A percentile compares a stretch with the other conserved stretches of the same genome.
phyloP scores from a whole-genome alignment of 805 yeast genomes.

The Saccharomycopsis malanga region DNA sequence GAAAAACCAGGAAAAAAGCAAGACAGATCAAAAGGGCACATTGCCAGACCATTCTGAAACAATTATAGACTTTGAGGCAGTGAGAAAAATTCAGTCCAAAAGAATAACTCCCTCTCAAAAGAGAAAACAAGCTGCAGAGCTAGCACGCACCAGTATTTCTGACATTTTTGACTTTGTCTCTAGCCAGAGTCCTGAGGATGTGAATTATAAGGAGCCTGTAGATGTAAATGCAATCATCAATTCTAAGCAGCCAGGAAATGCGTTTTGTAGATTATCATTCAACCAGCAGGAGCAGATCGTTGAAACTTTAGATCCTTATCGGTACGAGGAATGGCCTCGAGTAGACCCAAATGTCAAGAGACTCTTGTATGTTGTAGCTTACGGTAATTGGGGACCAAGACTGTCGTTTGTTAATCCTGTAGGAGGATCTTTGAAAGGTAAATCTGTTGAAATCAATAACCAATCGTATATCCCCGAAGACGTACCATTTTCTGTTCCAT shows the following conservation, averaged over 20 bases:
- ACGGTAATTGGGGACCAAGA: conserved; percentile 68
- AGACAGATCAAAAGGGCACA: too few relatives aligned
- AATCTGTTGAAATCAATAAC: conserved; percentile 24
- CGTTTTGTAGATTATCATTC: conserved; percentile 31
- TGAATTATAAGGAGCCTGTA: conserved; percentile 35
- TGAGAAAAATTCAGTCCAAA: neutral
- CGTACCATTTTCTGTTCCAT: conserved; percentile 43
- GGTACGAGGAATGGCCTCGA: conserved; percentile 46
- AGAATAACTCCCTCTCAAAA: conserved; percentile 17
- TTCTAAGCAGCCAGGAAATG: conserved; percentile 32
- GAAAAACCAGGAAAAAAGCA: too few relatives aligned
- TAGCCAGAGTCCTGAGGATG: conserved; percentile 21
- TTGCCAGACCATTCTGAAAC: neutral
- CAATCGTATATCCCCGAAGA: conserved; percentile 40
- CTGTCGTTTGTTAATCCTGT: conserved; percentile 43
- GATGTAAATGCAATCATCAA: conserved; percentile 38
- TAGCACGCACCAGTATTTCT: conserved; percentile 25
- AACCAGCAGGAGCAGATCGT: conserved; percentile 53
- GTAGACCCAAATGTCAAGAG: conserved; percentile 44
- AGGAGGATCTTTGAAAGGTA: too few relatives aligned
- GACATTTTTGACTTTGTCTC: conserved; percentile 29
- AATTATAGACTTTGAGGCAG: neutral
- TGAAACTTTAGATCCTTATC: conserved; percentile 42
- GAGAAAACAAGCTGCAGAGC: conserved; percentile 22
- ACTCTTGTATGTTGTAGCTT: conserved; percentile 53